phyloP scores from a whole-genome alignment of 1,284 basidiomycete species.

The Neolentinus lepideus region DNA sequence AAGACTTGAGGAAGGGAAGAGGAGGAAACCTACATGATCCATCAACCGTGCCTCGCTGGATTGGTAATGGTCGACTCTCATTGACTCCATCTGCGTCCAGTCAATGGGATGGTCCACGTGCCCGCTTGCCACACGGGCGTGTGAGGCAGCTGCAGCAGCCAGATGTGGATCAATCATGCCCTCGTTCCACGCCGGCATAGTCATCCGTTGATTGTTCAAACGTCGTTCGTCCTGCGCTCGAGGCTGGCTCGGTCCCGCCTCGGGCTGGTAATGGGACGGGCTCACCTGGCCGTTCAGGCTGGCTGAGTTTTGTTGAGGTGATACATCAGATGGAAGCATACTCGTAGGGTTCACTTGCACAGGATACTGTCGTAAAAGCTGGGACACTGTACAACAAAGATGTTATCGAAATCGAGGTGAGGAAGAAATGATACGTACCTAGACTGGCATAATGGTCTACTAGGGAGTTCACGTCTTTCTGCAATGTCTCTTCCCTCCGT shows the following conservation, averaged over 20 bases:
- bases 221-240: background rate
- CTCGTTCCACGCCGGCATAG: background rate
- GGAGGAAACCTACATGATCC: background rate
- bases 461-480: constrained; percentile 51
- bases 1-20: background rate
- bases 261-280: background rate
- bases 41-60: background rate
- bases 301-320: background rate
- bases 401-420: background rate
- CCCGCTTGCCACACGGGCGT: background rate
- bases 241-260: background rate
- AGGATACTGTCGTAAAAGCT: constrained; percentile 14
- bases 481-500: constrained; percentile 57
- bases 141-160: background rate
- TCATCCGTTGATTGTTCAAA: background rate
- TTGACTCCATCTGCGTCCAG: background rate
- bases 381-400: constrained; percentile 3
- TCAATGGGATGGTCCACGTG: background rate
- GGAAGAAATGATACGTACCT: constrained; percentile 32
- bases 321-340: background rate
- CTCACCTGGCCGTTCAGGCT: background rate
- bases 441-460: constrained; percentile 67
- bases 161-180: background rate
- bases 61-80: background rate
- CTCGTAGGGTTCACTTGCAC: constrained; percentile 9